Evolutionary conservation across 495 filamentous ascomycete genomes (phyloP), one percentile per base, ranked within the genome.

Genomic region (Aspergillus coremiiformis): DNA sequence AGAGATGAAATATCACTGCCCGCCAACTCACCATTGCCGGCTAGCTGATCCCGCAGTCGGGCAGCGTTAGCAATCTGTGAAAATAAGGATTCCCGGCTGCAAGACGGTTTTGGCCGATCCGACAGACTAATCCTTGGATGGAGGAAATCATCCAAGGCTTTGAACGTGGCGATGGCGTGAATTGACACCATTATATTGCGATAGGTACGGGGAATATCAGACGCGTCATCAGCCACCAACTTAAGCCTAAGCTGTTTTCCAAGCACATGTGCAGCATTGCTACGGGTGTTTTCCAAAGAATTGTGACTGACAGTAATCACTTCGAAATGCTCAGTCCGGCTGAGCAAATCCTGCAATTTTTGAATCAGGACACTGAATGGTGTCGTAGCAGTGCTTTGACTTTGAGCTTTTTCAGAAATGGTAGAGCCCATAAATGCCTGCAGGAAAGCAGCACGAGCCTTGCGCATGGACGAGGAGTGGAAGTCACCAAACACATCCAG

Each of bases 141-240:
- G 39, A 99, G 75, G 70, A 96, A 99, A 64, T 99, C 94, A 61
- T 97, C 93, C 24, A 99, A 71, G 2, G 93, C 86, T 64, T 97
- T 97, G 70, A 99, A 96, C 0, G 90, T 96, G 8, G 94, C 92
- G 65, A 99, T 97, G 24, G 94, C 94, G 68, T 99, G 94, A 54
- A 99, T 97, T 5, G 90, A 92, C 14, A 99, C 92, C 85, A 95
- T 96, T 55, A 97, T 90, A 53, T 90, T 95, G 27, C 86, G 82
- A 59, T 92, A 97, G 12, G 83, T 72, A 20, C 81, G 77, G 21
- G 91, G 92, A 44, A 97, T 90, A 23, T 94, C 86, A 0, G 88
- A 89, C 32, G 88, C 86, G 1, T 96, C 93, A 51, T 95, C 91
- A 1, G 93, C 90, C 20, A 90, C 81, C 9, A 99, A 74, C 62